A percentile compares a stretch with the other conserved stretches of the same genome.
Evolutionary conservation across 2,329 filamentous ascomycete species (phyloP).

Genomic region (Aspergillus aculeatinus): DNA sequence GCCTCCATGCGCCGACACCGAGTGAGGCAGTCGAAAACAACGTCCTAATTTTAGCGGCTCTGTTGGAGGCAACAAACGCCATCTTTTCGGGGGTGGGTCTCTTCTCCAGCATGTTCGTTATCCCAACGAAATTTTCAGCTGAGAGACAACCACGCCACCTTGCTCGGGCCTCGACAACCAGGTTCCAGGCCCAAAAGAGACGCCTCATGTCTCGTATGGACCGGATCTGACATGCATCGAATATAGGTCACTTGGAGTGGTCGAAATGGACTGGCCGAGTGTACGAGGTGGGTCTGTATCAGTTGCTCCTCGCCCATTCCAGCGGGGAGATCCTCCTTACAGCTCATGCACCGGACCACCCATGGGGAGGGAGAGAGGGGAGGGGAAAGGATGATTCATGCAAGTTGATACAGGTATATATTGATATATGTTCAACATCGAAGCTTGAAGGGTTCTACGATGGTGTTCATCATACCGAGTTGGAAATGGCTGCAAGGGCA

Average conservation of each 20-base stretch:
- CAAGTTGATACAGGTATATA: not conserved
- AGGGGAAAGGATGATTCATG: too few species aligned
- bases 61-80: not conserved
- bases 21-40: slow-evolving; percentile 1
- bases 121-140: not conserved
- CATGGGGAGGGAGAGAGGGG: not conserved
- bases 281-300: not conserved
- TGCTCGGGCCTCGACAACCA: slow-evolving; percentile 5
- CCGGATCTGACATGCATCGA: slow-evolving; percentile 5
- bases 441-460: not conserved
- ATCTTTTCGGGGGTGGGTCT: not conserved
- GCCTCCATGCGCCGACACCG: not conserved
- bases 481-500: not conserved
- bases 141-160: not conserved
- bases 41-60: slow-evolving; percentile 1
- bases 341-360: not conserved
- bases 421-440: not conserved
- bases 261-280: not conserved
- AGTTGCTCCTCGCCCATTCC: not conserved
- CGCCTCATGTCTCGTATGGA: slow-evolving; percentile 4
- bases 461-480: not conserved
- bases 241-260: not conserved
- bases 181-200: slow-evolving; percentile 2
- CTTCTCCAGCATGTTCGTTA: not conserved
- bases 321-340: not conserved